Evolutionary conservation across 2,329 filamentous ascomycete genomes (phyloP).

Genomic region (Beauveria asiatica): DNA sequence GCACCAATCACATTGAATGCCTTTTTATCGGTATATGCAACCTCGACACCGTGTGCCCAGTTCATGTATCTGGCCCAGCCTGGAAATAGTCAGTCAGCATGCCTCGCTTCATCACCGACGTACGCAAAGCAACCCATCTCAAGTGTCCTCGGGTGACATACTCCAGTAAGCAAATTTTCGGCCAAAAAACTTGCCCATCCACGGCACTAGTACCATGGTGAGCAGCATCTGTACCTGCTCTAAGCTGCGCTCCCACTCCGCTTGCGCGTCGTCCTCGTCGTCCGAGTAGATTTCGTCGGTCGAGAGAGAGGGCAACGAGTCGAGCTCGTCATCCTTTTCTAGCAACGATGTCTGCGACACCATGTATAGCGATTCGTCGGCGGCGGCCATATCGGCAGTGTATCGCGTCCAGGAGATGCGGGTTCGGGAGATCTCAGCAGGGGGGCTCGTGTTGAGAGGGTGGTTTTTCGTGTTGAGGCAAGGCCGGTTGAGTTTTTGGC

Average conservation of each 20-base stretch:
- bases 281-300: conserved; percentile 50
- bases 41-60: conserved; percentile 78
- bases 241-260: conserved; percentile 88
- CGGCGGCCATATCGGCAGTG: conserved; percentile 2
- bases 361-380: conserved; percentile 40
- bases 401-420: neutral
- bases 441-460: neutral
- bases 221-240: conserved; percentile 89
- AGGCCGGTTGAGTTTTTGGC: neutral
- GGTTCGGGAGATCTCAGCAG: neutral
- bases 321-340: conserved; percentile 49
- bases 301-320: conserved; percentile 55
- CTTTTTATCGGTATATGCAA: conserved; percentile 55
- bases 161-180: conserved; percentile 95
- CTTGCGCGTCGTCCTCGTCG: conserved; percentile 74
- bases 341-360: conserved; percentile 39
- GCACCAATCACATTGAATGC: conserved; percentile 56
- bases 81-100: conserved; percentile 28
- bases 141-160: conserved; percentile 36
- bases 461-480: neutral
- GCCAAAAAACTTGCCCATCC: conserved; percentile 89
- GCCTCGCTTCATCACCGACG: neutral
- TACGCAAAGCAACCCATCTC: neutral
- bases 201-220: conserved; percentile 91
- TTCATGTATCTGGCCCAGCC: conserved; percentile 92